These are phyloP conservation scores for Turritis glabra DNA, from an alignment of 345 rosid genomes.

Conservation along the genomic window DNA sequence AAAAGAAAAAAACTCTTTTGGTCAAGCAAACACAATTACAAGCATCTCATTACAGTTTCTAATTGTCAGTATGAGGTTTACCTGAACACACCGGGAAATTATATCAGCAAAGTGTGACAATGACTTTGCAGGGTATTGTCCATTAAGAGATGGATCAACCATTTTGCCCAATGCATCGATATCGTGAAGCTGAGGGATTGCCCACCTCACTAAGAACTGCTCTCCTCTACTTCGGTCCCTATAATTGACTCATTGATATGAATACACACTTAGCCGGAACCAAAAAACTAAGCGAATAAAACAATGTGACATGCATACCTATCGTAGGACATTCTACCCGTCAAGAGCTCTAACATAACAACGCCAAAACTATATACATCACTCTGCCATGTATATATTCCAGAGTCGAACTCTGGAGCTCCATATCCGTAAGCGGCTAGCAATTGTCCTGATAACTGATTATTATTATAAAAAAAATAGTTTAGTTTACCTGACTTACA, in stretches of 20 bases:
- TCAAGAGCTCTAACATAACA: slow-evolving; percentile 95
- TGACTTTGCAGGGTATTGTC: slow-evolving; percentile 84
- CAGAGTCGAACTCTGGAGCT: slow-evolving; percentile 96
- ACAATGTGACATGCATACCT: slow-evolving; percentile 46
- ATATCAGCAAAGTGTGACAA: slow-evolving; percentile 92
- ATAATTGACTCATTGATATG: slow-evolving; percentile 11
- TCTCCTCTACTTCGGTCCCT: slow-evolving; percentile 80
- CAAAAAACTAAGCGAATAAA: background rate
- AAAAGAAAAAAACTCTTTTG: background rate
- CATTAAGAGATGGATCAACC: slow-evolving; percentile 89
- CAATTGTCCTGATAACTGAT: slow-evolving; percentile 92
- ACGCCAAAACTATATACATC: slow-evolving; percentile 98
- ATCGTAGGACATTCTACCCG: slow-evolving; percentile 87
- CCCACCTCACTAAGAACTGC: slow-evolving; percentile 97
- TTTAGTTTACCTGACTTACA: slow-evolving; percentile 16
- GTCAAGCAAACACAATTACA: slow-evolving; percentile 20
- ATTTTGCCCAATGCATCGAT: slow-evolving; percentile 87
- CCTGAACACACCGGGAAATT: slow-evolving; percentile 94
- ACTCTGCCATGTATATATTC: slow-evolving; percentile 80
- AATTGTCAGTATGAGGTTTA: slow-evolving; percentile 31
- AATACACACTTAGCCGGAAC: background rate
- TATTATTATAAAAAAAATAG: slow-evolving; percentile 21
- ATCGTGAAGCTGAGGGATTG: slow-evolving; percentile 92
- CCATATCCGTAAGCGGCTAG: slow-evolving; percentile 82
- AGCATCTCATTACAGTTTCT: background rate